A percentile compares a stretch with the other conserved stretches of the same genome.
Conservation (phyloP, 2,329 filamentous ascomycete species). For the Emmonsiellopsis sp. region DNA sequence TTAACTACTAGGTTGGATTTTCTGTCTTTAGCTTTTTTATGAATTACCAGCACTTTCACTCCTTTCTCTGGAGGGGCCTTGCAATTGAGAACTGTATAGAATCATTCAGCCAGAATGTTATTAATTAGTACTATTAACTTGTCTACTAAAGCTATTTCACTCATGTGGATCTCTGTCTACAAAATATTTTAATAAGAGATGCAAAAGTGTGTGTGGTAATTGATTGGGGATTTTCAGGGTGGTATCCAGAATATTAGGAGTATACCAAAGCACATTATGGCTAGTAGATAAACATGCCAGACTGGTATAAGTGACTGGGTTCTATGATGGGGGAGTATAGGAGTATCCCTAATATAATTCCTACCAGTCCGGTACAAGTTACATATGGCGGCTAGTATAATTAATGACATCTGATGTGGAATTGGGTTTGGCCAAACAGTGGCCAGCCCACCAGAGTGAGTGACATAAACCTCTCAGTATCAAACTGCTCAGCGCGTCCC, state of each 20-base stretch:
- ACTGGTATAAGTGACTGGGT: neutral
- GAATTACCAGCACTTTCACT: neutral
- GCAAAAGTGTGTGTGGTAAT: slow-evolving; percentile 17
- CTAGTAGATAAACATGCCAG: neutral
- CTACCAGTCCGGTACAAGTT: neutral
- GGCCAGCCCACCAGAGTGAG: neutral
- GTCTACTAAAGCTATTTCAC: slow-evolving; percentile 14
- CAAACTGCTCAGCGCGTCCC: neutral
- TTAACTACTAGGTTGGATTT: neutral
- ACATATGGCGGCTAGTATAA: neutral
- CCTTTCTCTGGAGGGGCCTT: neutral
- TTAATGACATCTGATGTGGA: neutral
- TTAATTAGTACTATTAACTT: neutral
- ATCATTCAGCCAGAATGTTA: neutral
- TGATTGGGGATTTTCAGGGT: slow-evolving; percentile 31
- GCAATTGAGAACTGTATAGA: neutral
- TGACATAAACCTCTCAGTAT: slow-evolving; percentile 4
- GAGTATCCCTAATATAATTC: neutral
- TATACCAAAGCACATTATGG: slow-evolving; percentile 14
- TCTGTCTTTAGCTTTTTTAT: neutral
- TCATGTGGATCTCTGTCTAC: slow-evolving; percentile 20
- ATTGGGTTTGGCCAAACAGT: neutral
- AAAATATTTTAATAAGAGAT: slow-evolving; percentile 20
- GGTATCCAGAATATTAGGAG: slow-evolving; percentile 33
- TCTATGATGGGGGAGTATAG: neutral